Evolutionary conservation across 352 stramenopile genomes (phyloP).

Genomic region (Blastocystis sp.): DNA sequence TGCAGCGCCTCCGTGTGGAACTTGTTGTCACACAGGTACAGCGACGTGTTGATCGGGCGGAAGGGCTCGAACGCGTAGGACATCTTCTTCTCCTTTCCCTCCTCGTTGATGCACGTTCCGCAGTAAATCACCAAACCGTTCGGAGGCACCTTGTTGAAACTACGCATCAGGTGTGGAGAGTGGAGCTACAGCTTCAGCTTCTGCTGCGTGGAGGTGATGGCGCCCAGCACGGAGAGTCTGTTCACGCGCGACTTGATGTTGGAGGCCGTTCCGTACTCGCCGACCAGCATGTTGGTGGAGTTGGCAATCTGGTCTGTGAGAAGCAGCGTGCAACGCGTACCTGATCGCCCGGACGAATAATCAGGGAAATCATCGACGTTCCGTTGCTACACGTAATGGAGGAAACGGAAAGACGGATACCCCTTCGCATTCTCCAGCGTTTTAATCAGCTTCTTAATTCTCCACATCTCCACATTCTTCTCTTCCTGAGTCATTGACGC

Average conservation of each 20-base stretch:
- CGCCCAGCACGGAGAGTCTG: slow-evolving; percentile 91
- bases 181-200: slow-evolving; percentile 92
- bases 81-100: slow-evolving; percentile 97
- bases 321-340: slow-evolving; percentile 59
- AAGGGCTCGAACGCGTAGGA: slow-evolving; percentile 99
- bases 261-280: slow-evolving; percentile 97
- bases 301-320: slow-evolving; percentile 80
- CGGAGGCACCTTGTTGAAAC: slow-evolving; percentile 75
- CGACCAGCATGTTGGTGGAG: slow-evolving; percentile 94
- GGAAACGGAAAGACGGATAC: slow-evolving; percentile 74
- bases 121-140: slow-evolving; percentile 99
- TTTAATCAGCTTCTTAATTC: slow-evolving; percentile 99
- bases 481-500: slow-evolving; percentile 74
- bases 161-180: background rate
- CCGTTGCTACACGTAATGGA: slow-evolving; percentile 79
- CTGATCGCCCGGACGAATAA: slow-evolving; percentile 96
- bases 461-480: slow-evolving; percentile 97
- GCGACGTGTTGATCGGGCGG: slow-evolving; percentile 98
- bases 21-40: slow-evolving; percentile 99
- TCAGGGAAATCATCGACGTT: slow-evolving; percentile 99
- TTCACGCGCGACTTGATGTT: slow-evolving; percentile 99
- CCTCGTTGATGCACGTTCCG: slow-evolving; percentile 96
- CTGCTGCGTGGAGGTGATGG: slow-evolving; percentile 98
- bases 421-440: slow-evolving; percentile 76
- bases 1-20: slow-evolving; percentile 96